Evolutionary conservation across 2,329 filamentous ascomycete species (phyloP).

Genomic region (Diaporthe vaccinii): DNA sequence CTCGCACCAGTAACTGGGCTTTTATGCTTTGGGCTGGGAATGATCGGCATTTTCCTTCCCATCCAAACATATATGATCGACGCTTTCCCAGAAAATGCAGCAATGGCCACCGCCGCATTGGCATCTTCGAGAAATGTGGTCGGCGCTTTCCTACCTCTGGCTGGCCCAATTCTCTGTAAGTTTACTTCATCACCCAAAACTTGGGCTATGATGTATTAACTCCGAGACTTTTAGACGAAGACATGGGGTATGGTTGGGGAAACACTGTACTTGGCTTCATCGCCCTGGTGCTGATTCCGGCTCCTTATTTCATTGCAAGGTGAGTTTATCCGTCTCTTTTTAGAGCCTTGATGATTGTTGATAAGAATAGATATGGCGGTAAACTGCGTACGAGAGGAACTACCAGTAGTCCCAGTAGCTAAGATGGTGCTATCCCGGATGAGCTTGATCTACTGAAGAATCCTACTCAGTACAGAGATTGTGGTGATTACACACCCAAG

Average conservation of each 20-base stretch:
- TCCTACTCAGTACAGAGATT: not conserved
- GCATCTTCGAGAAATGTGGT: conserved; percentile 40
- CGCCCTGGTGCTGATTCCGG: not conserved
- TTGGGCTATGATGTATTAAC: not conserved
- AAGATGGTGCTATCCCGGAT: not conserved
- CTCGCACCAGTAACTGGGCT: conserved; percentile 62
- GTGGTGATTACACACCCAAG: not conserved
- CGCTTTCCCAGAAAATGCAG: conserved; percentile 51
- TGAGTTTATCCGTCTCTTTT: not conserved
- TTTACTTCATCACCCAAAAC: not conserved
- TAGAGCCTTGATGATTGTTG: not conserved
- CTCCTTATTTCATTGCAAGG: conserved; percentile 6
- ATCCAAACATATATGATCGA: conserved; percentile 68
- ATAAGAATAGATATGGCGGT: not conserved
- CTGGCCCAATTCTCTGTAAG: conserved; percentile 17
- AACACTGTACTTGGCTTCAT: conserved; percentile 10
- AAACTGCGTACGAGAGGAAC: not conserved
- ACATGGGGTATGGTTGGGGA: conserved; percentile 5
- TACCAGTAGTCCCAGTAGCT: not conserved
- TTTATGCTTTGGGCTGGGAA: conserved; percentile 61
- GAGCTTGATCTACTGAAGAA: not conserved
- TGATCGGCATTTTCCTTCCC: conserved; percentile 64
- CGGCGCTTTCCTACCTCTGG: conserved; percentile 26
- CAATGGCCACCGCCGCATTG: conserved; percentile 56
- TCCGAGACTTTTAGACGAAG: not conserved